These are phyloP conservation scores for Ehretia macrophylla DNA, from an alignment of 257 asterid species.

Conservation along the genomic window DNA sequence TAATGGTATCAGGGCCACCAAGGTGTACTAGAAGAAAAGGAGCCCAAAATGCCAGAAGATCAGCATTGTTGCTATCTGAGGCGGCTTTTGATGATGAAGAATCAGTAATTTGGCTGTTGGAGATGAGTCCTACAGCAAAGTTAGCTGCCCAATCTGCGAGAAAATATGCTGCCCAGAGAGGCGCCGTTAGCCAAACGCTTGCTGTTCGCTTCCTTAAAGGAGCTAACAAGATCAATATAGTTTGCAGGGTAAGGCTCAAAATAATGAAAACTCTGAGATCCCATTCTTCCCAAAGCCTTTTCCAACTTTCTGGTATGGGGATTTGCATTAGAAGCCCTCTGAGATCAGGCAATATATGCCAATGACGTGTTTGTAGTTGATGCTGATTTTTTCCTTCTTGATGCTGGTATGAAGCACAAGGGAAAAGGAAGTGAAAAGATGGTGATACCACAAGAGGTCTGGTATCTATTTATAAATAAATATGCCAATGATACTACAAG, in stretches of 20 bases:
- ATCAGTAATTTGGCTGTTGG: constrained; percentile 15
- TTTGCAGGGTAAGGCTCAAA: constrained; percentile 37
- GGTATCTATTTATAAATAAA: too few species aligned
- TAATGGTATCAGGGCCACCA: constrained; percentile 39
- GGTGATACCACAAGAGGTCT: too few species aligned
- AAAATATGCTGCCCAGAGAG: constrained; percentile 41
- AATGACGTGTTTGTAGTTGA: too few species aligned
- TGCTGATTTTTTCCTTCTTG: too few species aligned
- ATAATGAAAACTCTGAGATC: constrained; percentile 31
- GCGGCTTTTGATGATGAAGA: not conserved
- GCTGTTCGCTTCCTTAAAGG: constrained; percentile 33
- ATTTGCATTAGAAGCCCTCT: constrained; percentile 1
- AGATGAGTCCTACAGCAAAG: constrained; percentile 42
- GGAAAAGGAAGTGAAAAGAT: too few species aligned
- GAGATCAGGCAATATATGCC: too few species aligned
- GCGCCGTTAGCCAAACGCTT: constrained; percentile 15
- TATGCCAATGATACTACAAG: too few species aligned
- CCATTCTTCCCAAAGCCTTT: constrained; percentile 40
- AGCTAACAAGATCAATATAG: constrained; percentile 25
- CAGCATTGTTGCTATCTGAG: not conserved
- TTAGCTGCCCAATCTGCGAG: constrained; percentile 53
- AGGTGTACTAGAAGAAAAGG: constrained; percentile 39
- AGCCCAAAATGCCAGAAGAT: constrained; percentile 26
- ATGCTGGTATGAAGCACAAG: too few species aligned
- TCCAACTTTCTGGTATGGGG: constrained; percentile 19